Conservation (phyloP, 768 basidiomycete genomes). For the Calocybe cyanea region DNA sequence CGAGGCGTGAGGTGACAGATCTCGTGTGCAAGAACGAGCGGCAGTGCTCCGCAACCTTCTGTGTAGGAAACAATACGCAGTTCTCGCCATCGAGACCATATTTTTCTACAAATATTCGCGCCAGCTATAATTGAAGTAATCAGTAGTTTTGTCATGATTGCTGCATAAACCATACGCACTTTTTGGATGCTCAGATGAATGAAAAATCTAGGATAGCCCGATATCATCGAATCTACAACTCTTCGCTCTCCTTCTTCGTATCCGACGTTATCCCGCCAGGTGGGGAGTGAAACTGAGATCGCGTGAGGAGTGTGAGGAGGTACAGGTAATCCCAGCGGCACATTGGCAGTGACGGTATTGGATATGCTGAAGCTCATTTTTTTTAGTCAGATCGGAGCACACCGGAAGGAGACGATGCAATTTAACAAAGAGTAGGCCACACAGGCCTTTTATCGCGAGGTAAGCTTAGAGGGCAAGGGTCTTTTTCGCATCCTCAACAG, state of each 20-base stretch:
- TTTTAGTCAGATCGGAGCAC: too few relatives aligned
- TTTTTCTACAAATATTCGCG: slow-evolving; percentile 68
- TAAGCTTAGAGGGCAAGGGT: too few relatives aligned
- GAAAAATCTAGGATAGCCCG: slow-evolving; percentile 94
- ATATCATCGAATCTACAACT: slow-evolving; percentile 74
- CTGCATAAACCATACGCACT: slow-evolving; percentile 36
- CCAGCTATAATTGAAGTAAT: slow-evolving; percentile 52
- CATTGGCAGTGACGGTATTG: slow-evolving; percentile 13
- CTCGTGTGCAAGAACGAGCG: slow-evolving; percentile 65
- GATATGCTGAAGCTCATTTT: slow-evolving; percentile 1
- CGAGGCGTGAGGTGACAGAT: slow-evolving; percentile 49
- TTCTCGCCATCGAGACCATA: slow-evolving; percentile 69
- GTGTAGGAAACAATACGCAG: slow-evolving; percentile 78
- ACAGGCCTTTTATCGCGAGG: too few relatives aligned
- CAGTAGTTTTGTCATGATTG: neutral
- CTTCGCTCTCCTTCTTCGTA: slow-evolving; percentile 89
- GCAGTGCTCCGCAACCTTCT: slow-evolving; percentile 69
- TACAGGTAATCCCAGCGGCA: slow-evolving; percentile 47
- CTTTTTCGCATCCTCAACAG: too few relatives aligned
- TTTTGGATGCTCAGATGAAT: slow-evolving; percentile 82
- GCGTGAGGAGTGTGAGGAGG: slow-evolving; percentile 80
- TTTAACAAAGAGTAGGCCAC: too few relatives aligned
- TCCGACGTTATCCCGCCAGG: slow-evolving; percentile 85
- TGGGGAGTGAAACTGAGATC: slow-evolving; percentile 92
- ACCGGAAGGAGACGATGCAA: too few relatives aligned